phyloP scores from a whole-genome alignment of 495 filamentous ascomycete species.

The Neurospora africana region DNA sequence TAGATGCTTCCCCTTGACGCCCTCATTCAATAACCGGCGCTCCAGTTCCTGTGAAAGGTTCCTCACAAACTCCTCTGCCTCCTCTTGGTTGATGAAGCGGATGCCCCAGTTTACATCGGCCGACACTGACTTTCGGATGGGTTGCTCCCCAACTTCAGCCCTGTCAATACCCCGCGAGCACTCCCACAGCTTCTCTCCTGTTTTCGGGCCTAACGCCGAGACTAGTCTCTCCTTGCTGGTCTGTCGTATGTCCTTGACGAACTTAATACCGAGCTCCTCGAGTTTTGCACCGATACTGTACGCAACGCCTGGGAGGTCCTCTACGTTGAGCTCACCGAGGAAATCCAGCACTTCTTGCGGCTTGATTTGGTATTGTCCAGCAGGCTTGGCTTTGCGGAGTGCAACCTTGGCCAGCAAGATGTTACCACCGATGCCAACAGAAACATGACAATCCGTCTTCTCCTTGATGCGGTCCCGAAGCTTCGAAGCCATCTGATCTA shows the following conservation, averaged over 20 bases:
- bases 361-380: constrained; percentile 79
- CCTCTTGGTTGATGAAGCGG: constrained; percentile 76
- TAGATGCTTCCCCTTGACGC: constrained; percentile 75
- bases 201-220: constrained; percentile 74
- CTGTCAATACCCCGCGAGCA: constrained; percentile 84
- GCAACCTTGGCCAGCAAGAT: constrained; percentile 86
- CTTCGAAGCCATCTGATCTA: constrained; percentile 56
- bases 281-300: constrained; percentile 74
- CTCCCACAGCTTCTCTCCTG: constrained; percentile 82
- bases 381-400: constrained; percentile 84
- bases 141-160: constrained; percentile 74
- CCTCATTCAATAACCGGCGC: constrained; percentile 65
- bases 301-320: constrained; percentile 79
- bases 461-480: constrained; percentile 59
- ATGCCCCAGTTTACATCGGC: constrained; percentile 98
- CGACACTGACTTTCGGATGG: constrained; percentile 76
- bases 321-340: constrained; percentile 62
- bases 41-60: constrained; percentile 76
- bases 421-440: constrained; percentile 88
- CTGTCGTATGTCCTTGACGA: constrained; percentile 70
- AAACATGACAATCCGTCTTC: constrained; percentile 75
- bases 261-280: constrained; percentile 74
- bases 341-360: constrained; percentile 69
- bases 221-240: constrained; percentile 63
- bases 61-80: constrained; percentile 81